Base-by-base conservation (phyloP, 2,329 filamentous ascomycete genomes). In the Monosporascus sp. region DNA sequence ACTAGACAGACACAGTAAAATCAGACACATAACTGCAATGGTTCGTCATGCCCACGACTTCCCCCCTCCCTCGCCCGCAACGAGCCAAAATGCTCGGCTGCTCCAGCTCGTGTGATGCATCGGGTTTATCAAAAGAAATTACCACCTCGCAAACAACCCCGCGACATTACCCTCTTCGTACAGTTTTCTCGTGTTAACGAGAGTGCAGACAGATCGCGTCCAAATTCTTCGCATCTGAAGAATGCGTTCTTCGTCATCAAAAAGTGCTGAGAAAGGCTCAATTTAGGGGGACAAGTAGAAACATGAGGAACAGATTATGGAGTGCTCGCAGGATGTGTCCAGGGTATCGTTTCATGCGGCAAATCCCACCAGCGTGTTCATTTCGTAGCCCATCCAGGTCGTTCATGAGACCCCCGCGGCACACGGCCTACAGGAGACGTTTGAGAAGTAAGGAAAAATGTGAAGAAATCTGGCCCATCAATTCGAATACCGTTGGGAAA, bases 361-460 rank as follows among this genome's bases (percentile, higher is more conserved):
- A 35, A 35, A 35, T 35, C 31, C 43, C 43, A 24, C 18, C 43
- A 46, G 43, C 43, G 14, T 58, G 57, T 60, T 64, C 60, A 56
- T 61, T 53, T 65, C 64, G 58, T 65, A 53, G 60, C 60, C 57
- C 64, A 52, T 66, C 54, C 52, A 65, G 57, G 60, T 65, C 63
- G 54, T 66, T 58, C 55, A 43, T 52, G 22, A 45, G 51, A 57
- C 51, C 59, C 56, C 49, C 49, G 50, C 58, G 50, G 56, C 46
- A 53, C 43, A 11, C 24, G n/a, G 43, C 22, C 43, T 11, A 14
- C 31, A 35, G 43, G 22, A 46, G 43, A n/a, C 43, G 22, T 28
- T 35, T 35, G 28, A 35, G 43, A 5, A 26, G 18, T 41, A 20
- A 17, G 38, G 11, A 41, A 41, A 40, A n/a, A 26, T 11, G n/a